Evolutionary conservation across 2,329 filamentous ascomycete species (phyloP).

Genomic region (Fonsecaea erecta): DNA sequence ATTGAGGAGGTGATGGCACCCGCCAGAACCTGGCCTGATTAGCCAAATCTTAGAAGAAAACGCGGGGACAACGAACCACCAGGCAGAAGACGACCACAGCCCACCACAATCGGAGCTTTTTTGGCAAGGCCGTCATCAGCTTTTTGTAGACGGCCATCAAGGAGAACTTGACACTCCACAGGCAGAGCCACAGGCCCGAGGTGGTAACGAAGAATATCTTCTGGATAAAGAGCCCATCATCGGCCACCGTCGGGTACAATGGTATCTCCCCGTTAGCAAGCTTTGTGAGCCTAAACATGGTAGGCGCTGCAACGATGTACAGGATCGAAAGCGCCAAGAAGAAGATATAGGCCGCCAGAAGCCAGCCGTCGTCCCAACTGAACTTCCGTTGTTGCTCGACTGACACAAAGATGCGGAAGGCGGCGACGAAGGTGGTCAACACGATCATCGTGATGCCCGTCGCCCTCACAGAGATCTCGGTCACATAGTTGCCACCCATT

Average conservation of each 20-base stretch:
- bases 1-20: slow-evolving; percentile 10
- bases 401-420: slow-evolving; percentile 5
- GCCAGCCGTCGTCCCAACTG: slow-evolving; percentile 12
- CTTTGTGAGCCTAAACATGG: slow-evolving; percentile 3
- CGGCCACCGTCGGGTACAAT: slow-evolving; percentile 3
- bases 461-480: slow-evolving; percentile 10
- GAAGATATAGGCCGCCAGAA: slow-evolving; percentile 10
- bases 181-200: slow-evolving; percentile 4
- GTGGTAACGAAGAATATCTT: slow-evolving; percentile 12
- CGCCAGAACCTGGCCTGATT: slow-evolving; percentile 4
- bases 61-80: slow-evolving; percentile 2
- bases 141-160: slow-evolving; percentile 15
- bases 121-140: slow-evolving; percentile 5
- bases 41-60: background rate
- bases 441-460: slow-evolving; percentile 10
- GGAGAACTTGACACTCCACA: slow-evolving; percentile 12
- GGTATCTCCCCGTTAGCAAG: slow-evolving; percentile 3
- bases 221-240: slow-evolving; percentile 7
- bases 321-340: slow-evolving; percentile 5
- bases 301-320: slow-evolving; percentile 8
- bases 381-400: slow-evolving; percentile 8
- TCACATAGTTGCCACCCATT: slow-evolving; percentile 6
- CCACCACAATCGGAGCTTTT: slow-evolving; percentile 8
- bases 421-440: background rate
- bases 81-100: slow-evolving; percentile 1